Evolutionary conservation across 2,329 filamentous ascomycete genomes (phyloP).

Genomic region (Pestalotiopsis sp.): DNA sequence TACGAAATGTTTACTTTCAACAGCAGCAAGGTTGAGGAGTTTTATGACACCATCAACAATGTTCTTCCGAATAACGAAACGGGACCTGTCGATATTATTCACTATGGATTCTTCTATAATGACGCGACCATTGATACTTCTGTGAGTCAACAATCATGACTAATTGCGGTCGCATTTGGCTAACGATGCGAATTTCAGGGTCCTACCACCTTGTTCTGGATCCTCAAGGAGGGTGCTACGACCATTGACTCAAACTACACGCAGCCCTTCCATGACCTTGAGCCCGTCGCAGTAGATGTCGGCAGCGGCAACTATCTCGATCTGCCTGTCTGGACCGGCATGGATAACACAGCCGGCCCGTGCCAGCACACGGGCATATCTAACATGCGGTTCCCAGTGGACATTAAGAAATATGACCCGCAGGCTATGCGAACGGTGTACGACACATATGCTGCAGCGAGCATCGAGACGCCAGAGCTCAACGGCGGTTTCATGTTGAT

Average conservation of each 20-base stretch:
- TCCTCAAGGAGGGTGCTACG: slow-evolving; percentile 46
- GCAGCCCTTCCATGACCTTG: slow-evolving; percentile 43
- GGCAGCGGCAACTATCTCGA: slow-evolving; percentile 47
- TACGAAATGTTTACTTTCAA: slow-evolving; percentile 44
- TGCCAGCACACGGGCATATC: slow-evolving; percentile 45
- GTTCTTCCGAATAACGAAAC: slow-evolving; percentile 33
- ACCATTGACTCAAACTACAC: slow-evolving; percentile 43
- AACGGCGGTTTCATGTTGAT: slow-evolving; percentile 55
- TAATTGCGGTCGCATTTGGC: neutral
- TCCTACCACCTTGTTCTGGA: slow-evolving; percentile 44
- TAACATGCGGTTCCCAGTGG: slow-evolving; percentile 48
- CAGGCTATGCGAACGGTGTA: slow-evolving; percentile 32
- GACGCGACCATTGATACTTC: slow-evolving; percentile 42
- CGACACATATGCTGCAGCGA: slow-evolving; percentile 34
- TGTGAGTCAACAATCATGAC: neutral
- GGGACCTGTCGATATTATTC: slow-evolving; percentile 46
- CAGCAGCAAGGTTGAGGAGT: slow-evolving; percentile 46
- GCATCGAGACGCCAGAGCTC: slow-evolving; percentile 29
- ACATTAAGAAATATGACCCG: slow-evolving; percentile 41
- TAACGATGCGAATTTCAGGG: slow-evolving; percentile 34
- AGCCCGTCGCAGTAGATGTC: slow-evolving; percentile 34
- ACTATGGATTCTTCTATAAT: slow-evolving; percentile 53
- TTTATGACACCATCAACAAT: slow-evolving; percentile 39
- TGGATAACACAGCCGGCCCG: slow-evolving; percentile 35
- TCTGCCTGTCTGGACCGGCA: slow-evolving; percentile 46